Evolutionary conservation across 306 rosid species (phyloP).

Genomic region (Prunus kanzakura): DNA sequence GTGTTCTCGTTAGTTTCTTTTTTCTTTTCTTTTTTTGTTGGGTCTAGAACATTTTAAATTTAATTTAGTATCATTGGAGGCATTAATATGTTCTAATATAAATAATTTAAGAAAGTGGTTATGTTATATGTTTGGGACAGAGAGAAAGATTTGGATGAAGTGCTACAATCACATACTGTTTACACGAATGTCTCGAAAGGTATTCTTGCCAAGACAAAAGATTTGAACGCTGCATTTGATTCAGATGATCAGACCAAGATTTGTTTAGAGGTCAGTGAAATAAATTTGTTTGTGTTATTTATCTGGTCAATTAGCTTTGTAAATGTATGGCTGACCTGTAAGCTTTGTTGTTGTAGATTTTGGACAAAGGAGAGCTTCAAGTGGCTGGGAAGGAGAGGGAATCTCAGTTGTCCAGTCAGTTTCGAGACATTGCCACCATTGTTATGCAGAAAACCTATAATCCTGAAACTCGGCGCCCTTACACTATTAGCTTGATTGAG

Average conservation of each 20-base stretch:
- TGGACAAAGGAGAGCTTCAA: conserved; percentile 94
- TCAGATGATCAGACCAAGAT: conserved; percentile 72
- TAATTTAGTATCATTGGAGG: not conserved
- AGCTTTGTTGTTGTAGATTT: conserved; percentile 40
- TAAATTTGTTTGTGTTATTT: not conserved
- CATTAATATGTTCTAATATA: not conserved
- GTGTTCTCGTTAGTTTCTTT: no score
- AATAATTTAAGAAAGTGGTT: not conserved
- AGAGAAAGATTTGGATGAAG: conserved; percentile 92
- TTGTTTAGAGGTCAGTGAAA: conserved; percentile 66
- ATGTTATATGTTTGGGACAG: conserved; percentile 31
- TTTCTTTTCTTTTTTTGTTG: no score
- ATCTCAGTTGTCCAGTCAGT: conserved; percentile 77
- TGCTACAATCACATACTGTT: conserved; percentile 81
- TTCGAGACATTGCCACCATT: conserved; percentile 91
- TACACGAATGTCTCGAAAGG: conserved; percentile 95
- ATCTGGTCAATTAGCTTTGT: not conserved
- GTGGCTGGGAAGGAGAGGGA: conserved; percentile 98
- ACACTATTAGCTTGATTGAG: conserved; percentile 93
- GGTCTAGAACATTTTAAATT: not conserved
- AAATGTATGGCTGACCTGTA: not conserved
- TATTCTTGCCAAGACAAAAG: conserved; percentile 86
- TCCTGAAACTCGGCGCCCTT: conserved; percentile 91
- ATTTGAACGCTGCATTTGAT: conserved; percentile 69
- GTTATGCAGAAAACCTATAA: conserved; percentile 94